These are phyloP conservation scores for Heliophila coronopifolia DNA, from an alignment of 441 rosid genomes.

Conservation along the genomic window DNA sequence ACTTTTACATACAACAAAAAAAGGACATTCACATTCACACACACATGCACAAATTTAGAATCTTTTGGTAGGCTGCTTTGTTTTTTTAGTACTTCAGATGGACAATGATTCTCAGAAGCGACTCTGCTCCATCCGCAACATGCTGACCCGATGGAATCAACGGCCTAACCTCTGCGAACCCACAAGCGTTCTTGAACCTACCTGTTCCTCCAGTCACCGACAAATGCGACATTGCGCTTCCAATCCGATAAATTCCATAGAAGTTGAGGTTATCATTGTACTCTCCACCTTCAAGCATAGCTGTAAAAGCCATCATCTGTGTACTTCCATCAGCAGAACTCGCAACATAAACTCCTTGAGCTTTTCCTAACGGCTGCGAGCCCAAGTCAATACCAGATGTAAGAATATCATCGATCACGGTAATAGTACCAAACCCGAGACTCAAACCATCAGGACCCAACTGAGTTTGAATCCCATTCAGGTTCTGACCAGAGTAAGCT, in stretches of 20 bases:
- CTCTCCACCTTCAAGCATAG: conserved; percentile 80
- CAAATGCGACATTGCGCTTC: conserved; percentile 54
- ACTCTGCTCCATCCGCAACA: conserved; percentile 59
- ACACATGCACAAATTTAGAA: conserved; percentile 18
- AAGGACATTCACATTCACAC: conserved; percentile 23
- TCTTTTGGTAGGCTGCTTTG: conserved; percentile 2
- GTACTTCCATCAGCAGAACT: conserved; percentile 74
- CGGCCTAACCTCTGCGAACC: conserved; percentile 64
- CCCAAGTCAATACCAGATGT: conserved; percentile 67
- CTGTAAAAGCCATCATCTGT: conserved; percentile 94
- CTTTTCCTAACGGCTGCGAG: conserved; percentile 69
- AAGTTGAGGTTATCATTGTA: conserved; percentile 81
- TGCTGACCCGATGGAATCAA: conserved; percentile 77
- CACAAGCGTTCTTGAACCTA: conserved; percentile 67
- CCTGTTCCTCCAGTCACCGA: conserved; percentile 89
- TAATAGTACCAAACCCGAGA: conserved; percentile 81
- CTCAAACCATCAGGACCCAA: conserved; percentile 79
- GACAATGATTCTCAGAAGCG: conserved; percentile 58
- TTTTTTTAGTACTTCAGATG: conserved; percentile 49
- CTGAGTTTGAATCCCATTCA: conserved; percentile 54
- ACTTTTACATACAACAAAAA: conserved; percentile 15
- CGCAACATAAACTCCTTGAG: conserved; percentile 84
- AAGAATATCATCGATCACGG: conserved; percentile 72
- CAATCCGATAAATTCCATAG: conserved; percentile 65
- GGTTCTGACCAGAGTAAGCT: conserved; percentile 37